These are phyloP conservation scores for Silybum marianum DNA, from an alignment of 129 eudicot genomes.

Conservation along the genomic window DNA sequence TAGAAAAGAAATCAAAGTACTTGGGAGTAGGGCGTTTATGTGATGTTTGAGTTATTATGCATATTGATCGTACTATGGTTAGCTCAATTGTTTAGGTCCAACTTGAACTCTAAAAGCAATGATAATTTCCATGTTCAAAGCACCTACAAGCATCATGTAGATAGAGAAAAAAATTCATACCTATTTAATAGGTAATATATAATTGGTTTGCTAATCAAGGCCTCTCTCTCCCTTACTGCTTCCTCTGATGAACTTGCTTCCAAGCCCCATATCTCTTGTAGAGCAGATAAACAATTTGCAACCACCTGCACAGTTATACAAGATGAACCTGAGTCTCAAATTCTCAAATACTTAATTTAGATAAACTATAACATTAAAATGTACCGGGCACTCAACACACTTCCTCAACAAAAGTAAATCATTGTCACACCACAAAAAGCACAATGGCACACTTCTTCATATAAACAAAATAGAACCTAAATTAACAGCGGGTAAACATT, in stretches of 20 bases:
- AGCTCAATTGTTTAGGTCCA: not conserved
- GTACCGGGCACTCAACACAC: not conserved
- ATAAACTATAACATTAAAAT: not conserved
- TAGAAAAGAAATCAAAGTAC: not conserved
- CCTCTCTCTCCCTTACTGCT: conserved; percentile 84
- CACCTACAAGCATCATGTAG: conserved; percentile 7
- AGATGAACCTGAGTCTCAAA: not conserved
- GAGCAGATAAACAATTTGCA: conserved; percentile 80
- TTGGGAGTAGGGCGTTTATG: not conserved
- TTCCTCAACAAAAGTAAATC: not conserved
- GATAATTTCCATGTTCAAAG: not conserved
- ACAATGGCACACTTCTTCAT: conserved; percentile 5
- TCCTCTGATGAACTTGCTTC: conserved; percentile 91
- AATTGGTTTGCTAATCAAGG: conserved; percentile 77
- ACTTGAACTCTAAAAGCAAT: conserved; percentile 7
- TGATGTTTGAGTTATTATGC: not conserved
- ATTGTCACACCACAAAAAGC: not conserved
- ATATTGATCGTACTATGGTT: not conserved
- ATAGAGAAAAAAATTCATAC: conserved; percentile 33
- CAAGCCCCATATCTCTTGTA: conserved; percentile 93
- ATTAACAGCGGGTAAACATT: not conserved
- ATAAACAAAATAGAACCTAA: not conserved
- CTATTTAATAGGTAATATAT: conserved; percentile 80
- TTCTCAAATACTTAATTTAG: not conserved
- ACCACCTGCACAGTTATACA: conserved; percentile 63